These are phyloP conservation scores for Xerocomellus intermedius DNA, from an alignment of 768 basidiomycete genomes.

Conservation along the genomic window DNA sequence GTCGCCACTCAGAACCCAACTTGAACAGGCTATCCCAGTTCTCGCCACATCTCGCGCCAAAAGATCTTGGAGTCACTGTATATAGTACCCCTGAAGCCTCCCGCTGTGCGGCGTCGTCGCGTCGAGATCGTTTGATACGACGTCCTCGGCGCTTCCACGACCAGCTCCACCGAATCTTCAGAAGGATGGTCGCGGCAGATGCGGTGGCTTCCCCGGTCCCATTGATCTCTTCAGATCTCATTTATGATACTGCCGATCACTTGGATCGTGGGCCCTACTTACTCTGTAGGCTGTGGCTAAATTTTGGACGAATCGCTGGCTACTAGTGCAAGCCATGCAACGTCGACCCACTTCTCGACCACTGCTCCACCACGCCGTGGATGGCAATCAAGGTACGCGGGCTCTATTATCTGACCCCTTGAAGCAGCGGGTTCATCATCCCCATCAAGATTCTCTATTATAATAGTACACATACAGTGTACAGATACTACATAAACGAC, in stretches of 20 bases:
- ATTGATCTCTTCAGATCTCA: slow-evolving; percentile 9
- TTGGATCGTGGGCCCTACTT: not conserved
- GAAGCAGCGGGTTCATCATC: too few relatives aligned
- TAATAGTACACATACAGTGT: not conserved
- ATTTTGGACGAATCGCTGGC: not conserved
- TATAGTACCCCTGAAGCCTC: slow-evolving; percentile 6
- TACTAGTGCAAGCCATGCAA: not conserved
- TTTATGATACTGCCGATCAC: not conserved
- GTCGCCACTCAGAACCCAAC: not conserved
- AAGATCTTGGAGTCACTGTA: not conserved
- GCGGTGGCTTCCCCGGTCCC: not conserved
- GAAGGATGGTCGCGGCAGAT: not conserved
- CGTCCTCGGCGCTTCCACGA: slow-evolving; percentile 11
- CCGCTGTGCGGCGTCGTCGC: not conserved
- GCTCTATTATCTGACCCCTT: too few relatives aligned
- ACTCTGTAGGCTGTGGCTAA: not conserved
- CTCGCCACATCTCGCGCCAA: not conserved
- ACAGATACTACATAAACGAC: not conserved
- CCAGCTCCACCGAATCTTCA: not conserved
- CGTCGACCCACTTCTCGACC: not conserved
- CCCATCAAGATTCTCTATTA: not conserved
- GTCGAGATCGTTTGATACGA: slow-evolving; percentile 12
- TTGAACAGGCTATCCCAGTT: not conserved
- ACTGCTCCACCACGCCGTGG: not conserved
- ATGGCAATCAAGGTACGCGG: not conserved